Base-by-base conservation (phyloP, 139 green algal species). In the Auxenochlorella protothecoides region DNA sequence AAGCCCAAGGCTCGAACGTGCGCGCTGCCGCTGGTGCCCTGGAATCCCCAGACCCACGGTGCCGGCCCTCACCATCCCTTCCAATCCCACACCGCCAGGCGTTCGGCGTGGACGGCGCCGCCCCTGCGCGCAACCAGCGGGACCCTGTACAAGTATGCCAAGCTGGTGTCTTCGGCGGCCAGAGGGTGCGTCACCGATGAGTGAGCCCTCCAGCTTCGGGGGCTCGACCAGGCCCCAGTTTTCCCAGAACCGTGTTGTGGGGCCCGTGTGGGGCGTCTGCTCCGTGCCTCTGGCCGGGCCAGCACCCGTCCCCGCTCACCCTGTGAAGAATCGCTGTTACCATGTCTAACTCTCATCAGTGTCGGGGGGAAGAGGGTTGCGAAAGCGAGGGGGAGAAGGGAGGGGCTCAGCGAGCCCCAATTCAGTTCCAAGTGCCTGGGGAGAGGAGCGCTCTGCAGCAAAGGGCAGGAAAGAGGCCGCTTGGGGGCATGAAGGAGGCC, bases 101-200 rank as follows among this genome's bases (percentile, higher is more conserved):
- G 83, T 2, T 76, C 72, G 2, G 83, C 76, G 7, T 99, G 90
- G 89, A 83, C 62, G 52, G 76, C 89, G 12, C 94, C 88, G 5
- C 85, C 91, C 6, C 83, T 93, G 57, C 96, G 96, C 73, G 89
- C 88, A 16, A 89, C 76, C 6, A 55, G 27, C 2, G 94, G 94
- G 16, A 97, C 93, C 3, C 84, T 99, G 61, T 97, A 96, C 86
- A 98, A 98, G 83, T 99, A 97, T 87, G 96, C 95, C 85, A 97
- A 97, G 84, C 82, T 71, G 63, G 95, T 98, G 10, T 75, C 71
- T 2, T 85, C 79, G 14, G 95, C 95, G 0, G 91, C 83, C 12
- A 64, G 87, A 65, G 95, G 95, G 57, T 98, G 94, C 73, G 82
- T 99, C 12, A 99, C 94, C 15, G 94, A 99, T 71, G 53, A 80